Base-by-base conservation (phyloP, 2,329 filamentous ascomycete species). In the Paraphaeosphaeria minitans region DNA sequence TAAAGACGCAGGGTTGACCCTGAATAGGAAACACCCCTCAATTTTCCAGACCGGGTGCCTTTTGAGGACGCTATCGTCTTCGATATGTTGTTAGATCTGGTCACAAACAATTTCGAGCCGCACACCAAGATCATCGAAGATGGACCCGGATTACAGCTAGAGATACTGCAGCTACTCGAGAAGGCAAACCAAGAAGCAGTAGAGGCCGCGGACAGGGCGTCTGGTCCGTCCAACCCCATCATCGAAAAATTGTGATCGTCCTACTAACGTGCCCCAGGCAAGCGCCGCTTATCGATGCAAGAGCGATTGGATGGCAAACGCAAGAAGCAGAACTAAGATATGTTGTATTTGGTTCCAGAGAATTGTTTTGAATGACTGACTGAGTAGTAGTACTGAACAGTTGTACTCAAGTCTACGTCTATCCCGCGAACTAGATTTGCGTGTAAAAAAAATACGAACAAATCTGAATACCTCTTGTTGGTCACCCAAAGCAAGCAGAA, bases 21-120 rank as follows among this genome's bases (percentile, higher is more conserved):
- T 31, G 29, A 31, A 31, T 10, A 45, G 42, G 42, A 45, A 22
- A 47, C 22, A 9, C 6, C 43, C 10, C 22, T 47, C 10, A 29
- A 47, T 8, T 9, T n/a, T 21, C 21, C 22, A 8, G 43, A 14
- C 6, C 41, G 31, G 21, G 41, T 33, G 19, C 29, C 57, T 8
- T 60, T 29, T 37, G 35, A 60, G 37, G 58, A 57, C 22, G 54
- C 58, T 13, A 57, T 57, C 22, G 27, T 60, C 16, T 57, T 60
- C 19, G 50, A 54, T 35, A 54, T 58, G 42, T 4, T 58, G 13
- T 43, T 54, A 4, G 56, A 58, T 22, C 48, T 58, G 8, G 45
- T 49, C 5, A 41, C 16, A 9, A 19, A 43, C 22, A 31, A 49
- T 16, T 54, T 49, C 35, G 33, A 16, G 24, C 42, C 31, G 12